Base-by-base conservation (phyloP, 2,329 filamentous ascomycete species). In the Colletotrichum plurivorum region DNA sequence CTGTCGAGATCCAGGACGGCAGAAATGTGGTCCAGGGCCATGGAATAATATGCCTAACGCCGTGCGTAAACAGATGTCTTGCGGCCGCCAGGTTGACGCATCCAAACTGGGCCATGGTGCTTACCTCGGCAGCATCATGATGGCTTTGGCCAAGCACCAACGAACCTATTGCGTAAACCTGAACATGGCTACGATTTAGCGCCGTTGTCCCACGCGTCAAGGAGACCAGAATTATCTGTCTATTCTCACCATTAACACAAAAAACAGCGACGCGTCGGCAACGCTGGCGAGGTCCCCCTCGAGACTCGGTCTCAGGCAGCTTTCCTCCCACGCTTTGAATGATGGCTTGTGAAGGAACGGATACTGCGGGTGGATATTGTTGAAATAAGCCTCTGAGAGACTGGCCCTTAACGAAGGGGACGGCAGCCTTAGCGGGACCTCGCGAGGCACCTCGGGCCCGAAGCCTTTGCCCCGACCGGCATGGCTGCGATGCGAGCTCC, bases 311-410 rank as follows among this genome's bases (percentile, higher is more conserved):
- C 39, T 63, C 1, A 74, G 45, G 10, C 76, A 73, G 13, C 71
- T 60, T 15, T 73, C 68, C 53, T 81, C 78, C 78, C 77, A 79
- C 1, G 25, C 12, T 4, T 69, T 60, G 54, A 80, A 79, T 0
- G 78, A 81, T 3, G 75, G 76, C 16, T 74, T 70, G 63, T 82
- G 80, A 1, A 82, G 71, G 57, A 81, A 81, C 0, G 79, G 79
- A 54, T 80, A 82, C 56, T 81, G 79, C 0, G 77, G 71, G 48
- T 81, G 79, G 12, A 82, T 78, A 22, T 80, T 78, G 39, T 77
- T 70, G 59, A 82, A 82, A 62, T 79, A 82, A 4, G 80, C 79
- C 27, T 73, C 70, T 1, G 76, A 74, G 51, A 78, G 69, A 46
- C 52, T 68, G 12, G 67, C 57, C 2, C 63, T 68, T 5, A 70